These are phyloP conservation scores for Diophrys sp. DNA, from an alignment of 73 alveolate genomes.

Conservation along the genomic window DNA sequence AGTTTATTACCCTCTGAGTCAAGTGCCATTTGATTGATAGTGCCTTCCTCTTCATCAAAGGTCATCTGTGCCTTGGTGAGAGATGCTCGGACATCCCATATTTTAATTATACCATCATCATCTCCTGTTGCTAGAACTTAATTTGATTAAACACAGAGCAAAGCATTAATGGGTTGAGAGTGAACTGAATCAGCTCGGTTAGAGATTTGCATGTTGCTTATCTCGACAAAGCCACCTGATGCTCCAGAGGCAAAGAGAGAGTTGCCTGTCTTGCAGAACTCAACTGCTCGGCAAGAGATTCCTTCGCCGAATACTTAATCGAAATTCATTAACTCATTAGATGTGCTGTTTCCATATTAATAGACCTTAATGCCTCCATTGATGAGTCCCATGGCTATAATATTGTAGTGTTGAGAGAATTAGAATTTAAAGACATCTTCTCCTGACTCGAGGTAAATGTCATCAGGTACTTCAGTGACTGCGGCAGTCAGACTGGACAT, in stretches of 20 bases:
- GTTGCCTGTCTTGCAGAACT: background rate
- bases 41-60: conserved; percentile 63
- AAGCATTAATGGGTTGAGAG: conserved; percentile 28
- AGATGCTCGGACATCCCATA: conserved; percentile 78
- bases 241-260: background rate
- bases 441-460: background rate
- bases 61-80: conserved; percentile 33
- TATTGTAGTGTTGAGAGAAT: conserved; percentile 68
- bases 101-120: conserved; percentile 73
- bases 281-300: background rate
- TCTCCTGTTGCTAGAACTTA: conserved; percentile 72
- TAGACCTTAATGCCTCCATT: conserved; percentile 66
- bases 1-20: conserved; percentile 41
- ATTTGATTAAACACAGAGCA: conserved; percentile 32
- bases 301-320: conserved; percentile 25
- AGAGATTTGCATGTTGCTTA: background rate
- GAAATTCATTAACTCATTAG: background rate
- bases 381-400: conserved; percentile 53
- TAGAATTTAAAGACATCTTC: conserved; percentile 73
- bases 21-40: conserved; percentile 63
- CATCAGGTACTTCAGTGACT: background rate
- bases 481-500: background rate
- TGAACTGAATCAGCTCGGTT: conserved; percentile 26
- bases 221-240: background rate
- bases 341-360: background rate